Evolutionary conservation across 1,139 yeast species (phyloP).

Genomic region (Taphrina communis): DNA sequence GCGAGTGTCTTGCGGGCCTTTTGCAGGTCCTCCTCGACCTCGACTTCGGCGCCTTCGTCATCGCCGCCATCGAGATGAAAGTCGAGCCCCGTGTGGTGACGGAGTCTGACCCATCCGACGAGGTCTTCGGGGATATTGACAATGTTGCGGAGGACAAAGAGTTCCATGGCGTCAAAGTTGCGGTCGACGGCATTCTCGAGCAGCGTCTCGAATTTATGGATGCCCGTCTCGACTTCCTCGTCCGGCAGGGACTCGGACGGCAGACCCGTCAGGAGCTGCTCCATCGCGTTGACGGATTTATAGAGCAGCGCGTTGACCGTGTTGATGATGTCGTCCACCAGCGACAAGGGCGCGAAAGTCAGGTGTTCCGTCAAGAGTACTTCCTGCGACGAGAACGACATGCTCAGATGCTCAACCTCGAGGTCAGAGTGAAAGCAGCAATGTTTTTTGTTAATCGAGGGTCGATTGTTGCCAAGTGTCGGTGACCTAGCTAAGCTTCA

Average conservation of each 20-base stretch:
- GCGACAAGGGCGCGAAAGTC: conserved; percentile 83
- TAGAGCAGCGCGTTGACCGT: conserved; percentile 85
- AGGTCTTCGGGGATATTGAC: conserved; percentile 73
- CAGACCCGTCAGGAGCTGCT: conserved; percentile 59
- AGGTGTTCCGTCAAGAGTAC: conserved; percentile 77
- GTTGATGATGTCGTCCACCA: conserved; percentile 87
- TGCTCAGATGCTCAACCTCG: not conserved
- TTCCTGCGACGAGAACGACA: conserved; percentile 36
- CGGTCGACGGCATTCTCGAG: conserved; percentile 79
- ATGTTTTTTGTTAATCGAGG: no score
- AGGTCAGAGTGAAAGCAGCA: no score
- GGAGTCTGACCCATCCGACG: conserved; percentile 70
- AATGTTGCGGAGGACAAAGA: conserved; percentile 78
- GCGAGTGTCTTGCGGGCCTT: conserved; percentile 30
- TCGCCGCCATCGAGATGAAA: conserved; percentile 1
- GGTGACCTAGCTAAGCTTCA: no score
- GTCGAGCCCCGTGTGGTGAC: conserved; percentile 63
- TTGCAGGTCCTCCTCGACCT: conserved; percentile 36
- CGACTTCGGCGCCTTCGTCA: conserved; percentile 34
- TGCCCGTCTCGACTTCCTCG: conserved; percentile 73
- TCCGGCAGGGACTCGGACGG: conserved; percentile 46
- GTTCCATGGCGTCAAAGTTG: conserved; percentile 85
- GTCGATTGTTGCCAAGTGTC: no score
- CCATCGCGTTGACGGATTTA: conserved; percentile 81
- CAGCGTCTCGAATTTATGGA: conserved; percentile 78